Conservation (phyloP, 768 basidiomycete species). For the Serendipita indica region DNA sequence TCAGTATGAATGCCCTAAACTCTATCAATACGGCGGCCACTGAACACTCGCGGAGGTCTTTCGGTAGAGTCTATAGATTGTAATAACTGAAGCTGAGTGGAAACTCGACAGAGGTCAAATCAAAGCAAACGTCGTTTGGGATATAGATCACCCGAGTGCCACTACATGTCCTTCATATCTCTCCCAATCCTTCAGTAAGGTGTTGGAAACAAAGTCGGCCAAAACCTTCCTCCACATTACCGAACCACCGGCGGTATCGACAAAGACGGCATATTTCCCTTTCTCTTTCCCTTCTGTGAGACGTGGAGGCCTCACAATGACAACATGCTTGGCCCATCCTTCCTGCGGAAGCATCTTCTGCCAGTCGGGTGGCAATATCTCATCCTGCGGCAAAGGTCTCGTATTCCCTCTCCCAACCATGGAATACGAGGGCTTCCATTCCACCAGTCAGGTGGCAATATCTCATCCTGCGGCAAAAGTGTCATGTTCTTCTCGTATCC, state of each 20-base stretch:
- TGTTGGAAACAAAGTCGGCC: not conserved
- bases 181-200: not conserved
- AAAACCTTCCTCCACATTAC: conserved; percentile 1
- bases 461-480: not conserved
- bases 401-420: not conserved
- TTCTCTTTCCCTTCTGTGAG: not conserved
- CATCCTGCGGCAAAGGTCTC: not conserved
- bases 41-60: no score
- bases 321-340: not conserved
- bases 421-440: not conserved
- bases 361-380: not conserved
- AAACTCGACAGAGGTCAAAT: no score
- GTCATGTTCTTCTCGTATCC: no score
- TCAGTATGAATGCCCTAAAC: no score
- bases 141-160: not conserved
- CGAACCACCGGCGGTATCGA: not conserved
- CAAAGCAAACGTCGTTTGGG: not conserved
- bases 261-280: not conserved
- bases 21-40: no score
- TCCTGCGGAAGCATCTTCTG: not conserved
- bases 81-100: no score
- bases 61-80: no score
- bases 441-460: not conserved
- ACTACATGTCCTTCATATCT: conserved; percentile 1
- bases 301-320: not conserved